Evolutionary conservation across 2,329 filamentous ascomycete genomes (phyloP), one percentile per base, ranked within the genome.

Genomic region (Furcasterigmium furcatum): DNA sequence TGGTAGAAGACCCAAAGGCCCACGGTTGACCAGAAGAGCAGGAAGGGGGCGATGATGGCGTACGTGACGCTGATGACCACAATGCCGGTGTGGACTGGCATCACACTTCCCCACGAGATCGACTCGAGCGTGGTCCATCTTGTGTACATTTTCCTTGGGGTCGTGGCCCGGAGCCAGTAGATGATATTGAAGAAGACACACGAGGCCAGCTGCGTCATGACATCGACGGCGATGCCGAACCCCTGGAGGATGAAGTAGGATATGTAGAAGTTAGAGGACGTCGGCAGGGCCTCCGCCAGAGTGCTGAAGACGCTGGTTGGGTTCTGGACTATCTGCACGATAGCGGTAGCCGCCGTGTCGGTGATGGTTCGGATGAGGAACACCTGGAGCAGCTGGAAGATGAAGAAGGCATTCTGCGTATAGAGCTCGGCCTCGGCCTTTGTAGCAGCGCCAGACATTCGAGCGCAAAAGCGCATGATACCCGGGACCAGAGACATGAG

Each of bases 241-340:
- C 86, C 87, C 59, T 91, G 87, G 3, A 91, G 70, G 38, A 91
- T 77, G 56, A 91, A 87, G 64, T 90, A 91, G 0, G 83, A 84
- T 19, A 91, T 76, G 61, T 90, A 91, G 61, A 90, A 90, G 61
- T 88, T 91, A 27, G 85, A 85, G 1, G 84, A 83, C 22, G 73
- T 77, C 2, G 87, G 87, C 6, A 91, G 72, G 39, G 82, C 77
- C 4, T 72, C 58, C 1, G 84, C 82, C 2, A 88, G 72, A 39
- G 87, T 58, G 3, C 56, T 64, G 0, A 82, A 72, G 24, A 64
- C 45, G 9, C 55, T 51, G 3, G 52, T 53, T 10, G 58, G 60
- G 24, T 64, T 48, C 47, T 58, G 47, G n/a, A 59, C 42, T 5
- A 63, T 46, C 44, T 61, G 52, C 4, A 55, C 52, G 6, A 51